Base-by-base conservation (phyloP, 164 flowering plant species). In the Aristolochia contorta region DNA sequence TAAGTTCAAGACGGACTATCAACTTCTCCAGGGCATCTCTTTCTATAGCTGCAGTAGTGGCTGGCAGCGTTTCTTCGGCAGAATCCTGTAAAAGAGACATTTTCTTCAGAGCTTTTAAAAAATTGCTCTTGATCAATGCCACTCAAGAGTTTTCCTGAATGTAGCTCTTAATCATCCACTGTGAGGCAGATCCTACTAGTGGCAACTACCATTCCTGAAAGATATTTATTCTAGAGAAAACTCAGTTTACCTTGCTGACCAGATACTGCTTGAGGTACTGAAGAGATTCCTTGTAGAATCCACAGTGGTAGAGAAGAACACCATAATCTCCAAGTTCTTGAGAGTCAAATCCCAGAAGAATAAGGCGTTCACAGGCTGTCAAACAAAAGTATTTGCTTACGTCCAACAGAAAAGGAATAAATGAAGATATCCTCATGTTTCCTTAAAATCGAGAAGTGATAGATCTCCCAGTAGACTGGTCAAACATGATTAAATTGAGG, bases 301-400 rank as follows among this genome's bases (percentile, higher is more conserved):
- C 85, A 57, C 86, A 83, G 62, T 87, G 97, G 68, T 89, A 89
- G 24, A 89, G 87, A 68, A 89, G 90, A 70, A 82, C 68, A 67
- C 88, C 75, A 61, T 87, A 89, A 71, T 89, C 97, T 75, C 97
- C 78, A 27, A 87, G 64, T 64, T 89, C 94, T 51, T 68, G 73
- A 0, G 71, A 43, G 76, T 84, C 82, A 47, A 71, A 56, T 56
- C 67, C 72, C 47, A 89, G 64, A 41, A 84, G 74, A 57, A 89
- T 80, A 49, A 89, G 88, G 30, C 88, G 89, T 66, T 89, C 97
- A 68, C 90, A 89, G 43, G 94, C 97, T 89, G 87, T 18, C 67
- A 70, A 67, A 69, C 53, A 25, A 15, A 16, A 37, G 8, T 22
- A 27, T 2, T 27, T 27, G 30, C 30, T 27, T 27, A 27, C n/a